These are phyloP conservation scores for Myxozyma nipponensis DNA, from an alignment of 805 yeast genomes.

Conservation along the genomic window DNA sequence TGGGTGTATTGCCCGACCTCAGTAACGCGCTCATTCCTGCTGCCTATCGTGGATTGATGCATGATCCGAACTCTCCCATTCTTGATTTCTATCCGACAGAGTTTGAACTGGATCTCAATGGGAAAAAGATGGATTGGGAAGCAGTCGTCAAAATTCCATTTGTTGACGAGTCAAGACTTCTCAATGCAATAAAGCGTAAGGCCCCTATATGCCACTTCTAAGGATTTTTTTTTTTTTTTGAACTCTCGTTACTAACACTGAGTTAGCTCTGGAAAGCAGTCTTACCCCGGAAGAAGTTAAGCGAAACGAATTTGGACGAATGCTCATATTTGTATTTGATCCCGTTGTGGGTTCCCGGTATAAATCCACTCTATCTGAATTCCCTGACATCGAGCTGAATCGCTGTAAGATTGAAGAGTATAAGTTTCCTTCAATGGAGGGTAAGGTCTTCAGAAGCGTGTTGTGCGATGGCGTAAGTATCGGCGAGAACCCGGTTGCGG, in stretches of 20 bases:
- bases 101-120: conserved; percentile 85
- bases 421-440: conserved; percentile 47
- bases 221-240: background rate
- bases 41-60: conserved; percentile 65
- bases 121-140: conserved; percentile 96
- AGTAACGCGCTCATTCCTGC: conserved; percentile 75
- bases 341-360: conserved; percentile 68
- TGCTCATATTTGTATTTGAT: conserved; percentile 64
- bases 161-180: conserved; percentile 76
- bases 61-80: conserved; percentile 80
- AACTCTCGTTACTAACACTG: background rate
- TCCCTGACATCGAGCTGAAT: conserved; percentile 73
- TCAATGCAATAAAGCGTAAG: conserved; percentile 58
- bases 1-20: conserved; percentile 96
- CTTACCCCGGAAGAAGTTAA: conserved; percentile 64
- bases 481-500: conserved; percentile 74
- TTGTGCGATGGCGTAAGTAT: conserved; percentile 60
- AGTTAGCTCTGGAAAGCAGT: conserved; percentile 48
- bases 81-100: conserved; percentile 85
- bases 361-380: conserved; percentile 74
- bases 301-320: conserved; percentile 73
- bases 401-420: conserved; percentile 67
- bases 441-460: conserved; percentile 43
- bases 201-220: background rate
- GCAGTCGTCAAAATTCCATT: conserved; percentile 90